Evolutionary conservation across 2,329 filamentous ascomycete species (phyloP), one percentile per base, ranked within the genome.

Genomic region (Verticillium nonalfalfae): DNA sequence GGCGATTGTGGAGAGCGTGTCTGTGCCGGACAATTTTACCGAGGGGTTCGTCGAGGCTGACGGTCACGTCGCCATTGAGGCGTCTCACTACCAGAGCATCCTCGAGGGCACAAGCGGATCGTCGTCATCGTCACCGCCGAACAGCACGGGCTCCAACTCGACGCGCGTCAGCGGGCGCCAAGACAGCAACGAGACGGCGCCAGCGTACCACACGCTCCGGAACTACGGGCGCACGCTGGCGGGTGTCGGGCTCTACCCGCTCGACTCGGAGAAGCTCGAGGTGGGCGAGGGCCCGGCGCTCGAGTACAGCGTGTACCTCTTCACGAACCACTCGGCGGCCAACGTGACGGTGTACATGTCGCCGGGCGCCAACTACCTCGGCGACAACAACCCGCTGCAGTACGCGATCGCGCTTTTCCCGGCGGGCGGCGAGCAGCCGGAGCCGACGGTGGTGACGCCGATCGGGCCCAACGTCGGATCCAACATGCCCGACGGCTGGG

Each of bases 11-110:
- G 76, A 79, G 63, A 76, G 81, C 56, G 78, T 79, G 6, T 68
- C 71, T 1, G 68, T 84, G 1, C 81, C 86, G 0, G 68, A 74
- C 1, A 76, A 75, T 60, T 89, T 88, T 71, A 76, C 73, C 7
- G 62, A 73, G 35, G 87, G 87, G 3, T 89, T 87, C 64, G 78
- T 89, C 56, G 87, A 90, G 71, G 81, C 81, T 0, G 85, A 89
- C 66, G 75, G 76, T n/a, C 75, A 81, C 59, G 74, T 86, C 26
- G 74, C 83, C 13, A 85, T 87, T 56, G 80, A 85, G 62, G 84
- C 78, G 0, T 75, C 78, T 1, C 79, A 86, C 64, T 81, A 79
- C 71, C 74, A 83, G 70, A 69, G 76, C 67, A 70, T 80, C 63
- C 61, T 75, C 60, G 64, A 67, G 1, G 68, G 67, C 0, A 31